Evolutionary conservation across 495 filamentous ascomycete species (phyloP), one percentile per base, ranked within the genome.

Genomic region (Astrocystis sublimbata): DNA sequence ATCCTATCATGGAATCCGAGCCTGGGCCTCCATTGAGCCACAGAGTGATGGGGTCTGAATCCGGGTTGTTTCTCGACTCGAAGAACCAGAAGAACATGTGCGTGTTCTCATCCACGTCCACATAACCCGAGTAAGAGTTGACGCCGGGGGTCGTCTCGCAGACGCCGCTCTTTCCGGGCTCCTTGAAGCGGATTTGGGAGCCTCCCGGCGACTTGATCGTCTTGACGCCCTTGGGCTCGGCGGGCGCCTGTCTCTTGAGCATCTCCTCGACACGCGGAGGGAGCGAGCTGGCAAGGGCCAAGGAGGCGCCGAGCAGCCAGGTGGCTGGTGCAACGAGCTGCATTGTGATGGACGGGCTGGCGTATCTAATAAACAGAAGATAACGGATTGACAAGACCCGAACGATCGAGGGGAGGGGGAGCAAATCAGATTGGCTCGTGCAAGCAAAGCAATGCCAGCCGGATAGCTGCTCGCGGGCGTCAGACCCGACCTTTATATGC

Each of bases 61-160:
- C 60, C 4, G 85, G 81, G 54, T 83, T 78, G 21, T 84, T 75
- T 41, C 83, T 75, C 0, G 87, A 79, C 66, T 89, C 87, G 65
- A 90, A 82, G 65, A 88, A 89, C 87, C 88, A 89, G 71, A 89
- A 89, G 63, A 88, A 89, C 28, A 84, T 88, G 64, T 89, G 88
- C 26, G 36, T 61, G 24, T 54, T 55, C 50, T 54, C 66, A 58
- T 72, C 68, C 3, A 76, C 61, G 65, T 81, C 74, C 65, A 75
- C 79, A 63, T 81, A 83, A 19, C 79, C 71, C 4, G 66, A 68
- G 55, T 73, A 73, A 0, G 71, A 71, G 24, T 66, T 66, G 24
- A 73, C 71, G 13, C 71, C 71, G 10, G 68, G 66, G 15, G 68
- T 73, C 0, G 71, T 73, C 55, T 73, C 71, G 35, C 71, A 73